Base-by-base conservation (phyloP, 2,329 filamentous ascomycete species). In the Scopulariopsis brevicaulis region DNA sequence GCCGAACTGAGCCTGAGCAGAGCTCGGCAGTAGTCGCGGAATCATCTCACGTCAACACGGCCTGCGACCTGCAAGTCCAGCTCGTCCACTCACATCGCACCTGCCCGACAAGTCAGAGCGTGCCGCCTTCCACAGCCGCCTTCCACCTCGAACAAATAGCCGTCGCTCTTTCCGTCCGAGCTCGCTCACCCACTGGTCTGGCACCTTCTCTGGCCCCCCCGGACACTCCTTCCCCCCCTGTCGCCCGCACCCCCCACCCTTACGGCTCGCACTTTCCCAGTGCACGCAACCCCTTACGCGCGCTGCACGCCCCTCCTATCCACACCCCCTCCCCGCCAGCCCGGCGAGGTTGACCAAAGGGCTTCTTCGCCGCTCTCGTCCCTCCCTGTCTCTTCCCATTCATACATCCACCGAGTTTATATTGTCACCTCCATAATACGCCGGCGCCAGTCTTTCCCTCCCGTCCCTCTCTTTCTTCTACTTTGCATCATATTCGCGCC, bases 361-460 rank as follows among this genome's bases (percentile, higher is more conserved):
- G 15, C 46, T 37, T 57, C 46, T 28, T 22, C 25, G 24, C 25
- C 22, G n/a, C 24, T 56, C 55, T 22, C 32, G 22, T 24, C 53
- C 20, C 28, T 51, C 56, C 52, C 53, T 59, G 46, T 57, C 55
- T 53, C 43, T 54, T 60, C 52, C 50, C 43, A 35, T 58, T 50
- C 54, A 48, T 58, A 37, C 56, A 55, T 51, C 43, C 25, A 25
- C 52, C 57, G 53, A 35, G 52, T 43, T 55, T 52, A 57, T 51
- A 52, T 55, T 52, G 51, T 51, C 53, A 52, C 55, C 46, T 57
- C 43, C 43, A 52, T 57, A 51, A 57, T 57, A 51, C 51, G 24
- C 25, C 12, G 28, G 24, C 54, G 28, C 46, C 55, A 52, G 48
- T 25, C 55, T 37, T 52, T 32, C 37, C 37, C 55, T 24, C n/a